Evolutionary conservation across 2,329 filamentous ascomycete genomes (phyloP), one percentile per base, ranked within the genome.

Genomic region (Phymatotrichopsis omnivora): DNA sequence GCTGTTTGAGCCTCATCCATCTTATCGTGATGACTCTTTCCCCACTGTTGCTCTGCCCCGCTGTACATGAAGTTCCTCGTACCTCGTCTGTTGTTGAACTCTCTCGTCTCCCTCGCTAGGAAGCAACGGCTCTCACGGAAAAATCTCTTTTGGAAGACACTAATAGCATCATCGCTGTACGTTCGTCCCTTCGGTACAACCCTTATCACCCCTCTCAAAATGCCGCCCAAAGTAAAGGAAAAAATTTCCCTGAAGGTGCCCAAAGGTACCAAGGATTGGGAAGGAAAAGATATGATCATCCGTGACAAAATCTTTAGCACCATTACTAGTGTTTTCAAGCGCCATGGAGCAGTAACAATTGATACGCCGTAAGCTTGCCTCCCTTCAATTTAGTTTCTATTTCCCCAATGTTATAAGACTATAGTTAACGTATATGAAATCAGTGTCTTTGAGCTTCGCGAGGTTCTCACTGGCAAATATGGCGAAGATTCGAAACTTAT

Each of bases 401-500:
- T 22, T 3, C 10, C 22, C 11, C n/a, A n/a, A n/a, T n/a, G n/a
- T n/a, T n/a, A n/a, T 60, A 33, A 46, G 16, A 61, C 43, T 42
- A 49, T 24, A 35, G 17, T 41, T 48, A 68, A 67, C 38, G 75
- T 75, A 31, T 29, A 19, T 19, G 33, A 27, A 16, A 19, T 17
- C 39, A 54, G 52, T 11, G 84, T 91, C 49, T 93, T 93, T 62
- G 85, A 93, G 65, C 71, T 91, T 51, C 50, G 80, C 62, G 85
- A 93, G 58, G 89, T 93, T 54, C 73, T 93, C 29, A 74, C 85
- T 16, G 85, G 85, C 51, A 93, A 93, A 69, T 93, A 93, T 68
- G 85, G 85, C 62, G 85, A 93, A 68, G 85, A 93, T 65, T 84
- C 80, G 60, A 89, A 89, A 65, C 79, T 93, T 63, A 93, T 93